A percentile compares a stretch with the other conserved stretches of the same genome.
These are phyloP conservation scores for Gyromitra esculenta DNA, from an alignment of 2,329 filamentous ascomycete species.

Conservation along the genomic window DNA sequence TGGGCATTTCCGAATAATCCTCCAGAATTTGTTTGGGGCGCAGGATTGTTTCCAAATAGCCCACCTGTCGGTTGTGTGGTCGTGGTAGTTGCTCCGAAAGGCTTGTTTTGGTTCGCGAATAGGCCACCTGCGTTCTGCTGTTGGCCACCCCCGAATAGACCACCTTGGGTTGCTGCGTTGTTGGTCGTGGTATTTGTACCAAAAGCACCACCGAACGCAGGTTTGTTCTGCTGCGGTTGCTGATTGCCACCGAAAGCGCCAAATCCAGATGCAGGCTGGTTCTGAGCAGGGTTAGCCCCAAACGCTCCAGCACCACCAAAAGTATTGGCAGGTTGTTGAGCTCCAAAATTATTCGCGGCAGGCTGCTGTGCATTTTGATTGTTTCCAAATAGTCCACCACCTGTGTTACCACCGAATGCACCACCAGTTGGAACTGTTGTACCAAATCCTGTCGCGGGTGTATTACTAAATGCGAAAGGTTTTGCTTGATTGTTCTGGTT, in stretches of 20 bases:
- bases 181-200: slow-evolving; percentile 57
- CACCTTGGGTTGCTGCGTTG: slow-evolving; percentile 60
- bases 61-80: slow-evolving; percentile 61
- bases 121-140: slow-evolving; percentile 58
- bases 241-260: slow-evolving; percentile 50
- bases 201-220: slow-evolving; percentile 61
- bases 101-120: slow-evolving; percentile 58
- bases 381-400: slow-evolving; percentile 63
- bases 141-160: slow-evolving; percentile 61
- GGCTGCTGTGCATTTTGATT: slow-evolving; percentile 60
- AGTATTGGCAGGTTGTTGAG: slow-evolving; percentile 54
- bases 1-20: slow-evolving; percentile 62
- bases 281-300: slow-evolving; percentile 61
- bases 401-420: slow-evolving; percentile 56
- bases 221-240: slow-evolving; percentile 51
- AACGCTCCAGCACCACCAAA: slow-evolving; percentile 59
- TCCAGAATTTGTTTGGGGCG: slow-evolving; percentile 56
- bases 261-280: slow-evolving; percentile 60
- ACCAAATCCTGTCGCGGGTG: slow-evolving; percentile 63
- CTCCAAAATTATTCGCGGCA: slow-evolving; percentile 61
- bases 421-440: slow-evolving; percentile 59
- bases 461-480: slow-evolving; percentile 54
- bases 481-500: slow-evolving; percentile 58
- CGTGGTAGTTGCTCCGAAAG: slow-evolving; percentile 62
- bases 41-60: slow-evolving; percentile 62